phyloP scores from a whole-genome alignment of 305 asterid genomes.

The Lippia alba region DNA sequence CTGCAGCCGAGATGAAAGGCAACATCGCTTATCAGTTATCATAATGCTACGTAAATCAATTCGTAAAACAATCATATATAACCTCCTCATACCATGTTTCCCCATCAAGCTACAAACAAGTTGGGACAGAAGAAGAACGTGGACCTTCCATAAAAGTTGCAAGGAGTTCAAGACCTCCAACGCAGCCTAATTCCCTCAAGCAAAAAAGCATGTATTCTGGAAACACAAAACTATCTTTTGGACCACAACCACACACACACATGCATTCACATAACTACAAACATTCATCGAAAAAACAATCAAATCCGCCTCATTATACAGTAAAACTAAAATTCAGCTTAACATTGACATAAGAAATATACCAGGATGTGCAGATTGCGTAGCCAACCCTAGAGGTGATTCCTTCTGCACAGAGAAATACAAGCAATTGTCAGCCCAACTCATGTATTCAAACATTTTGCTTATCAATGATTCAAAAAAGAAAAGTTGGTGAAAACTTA shows the following conservation, averaged over 20 bases:
- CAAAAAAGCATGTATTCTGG: neutral
- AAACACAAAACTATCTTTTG: neutral
- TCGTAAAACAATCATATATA: neutral
- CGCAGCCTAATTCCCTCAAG: neutral
- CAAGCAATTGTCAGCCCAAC: neutral
- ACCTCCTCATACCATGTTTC: neutral
- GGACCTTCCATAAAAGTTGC: neutral
- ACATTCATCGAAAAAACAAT: neutral
- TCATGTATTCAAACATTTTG: neutral
- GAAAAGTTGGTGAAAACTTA: too few relatives aligned
- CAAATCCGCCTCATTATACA: neutral
- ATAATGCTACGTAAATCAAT: neutral
- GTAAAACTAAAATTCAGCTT: neutral
- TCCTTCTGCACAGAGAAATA: constrained; percentile 48
- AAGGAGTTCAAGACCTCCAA: neutral
- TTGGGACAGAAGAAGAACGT: neutral
- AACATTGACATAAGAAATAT: constrained; percentile 3
- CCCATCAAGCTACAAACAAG: neutral
- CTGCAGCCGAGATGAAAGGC: constrained; percentile 3
- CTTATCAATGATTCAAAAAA: neutral
- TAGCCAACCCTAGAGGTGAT: constrained; percentile 45
- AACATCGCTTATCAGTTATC: neutral
- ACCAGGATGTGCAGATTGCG: constrained; percentile 59
- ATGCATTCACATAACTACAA: neutral
- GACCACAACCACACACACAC: neutral